phyloP scores from a whole-genome alignment of 305 asterid species.

The Lippia alba region DNA sequence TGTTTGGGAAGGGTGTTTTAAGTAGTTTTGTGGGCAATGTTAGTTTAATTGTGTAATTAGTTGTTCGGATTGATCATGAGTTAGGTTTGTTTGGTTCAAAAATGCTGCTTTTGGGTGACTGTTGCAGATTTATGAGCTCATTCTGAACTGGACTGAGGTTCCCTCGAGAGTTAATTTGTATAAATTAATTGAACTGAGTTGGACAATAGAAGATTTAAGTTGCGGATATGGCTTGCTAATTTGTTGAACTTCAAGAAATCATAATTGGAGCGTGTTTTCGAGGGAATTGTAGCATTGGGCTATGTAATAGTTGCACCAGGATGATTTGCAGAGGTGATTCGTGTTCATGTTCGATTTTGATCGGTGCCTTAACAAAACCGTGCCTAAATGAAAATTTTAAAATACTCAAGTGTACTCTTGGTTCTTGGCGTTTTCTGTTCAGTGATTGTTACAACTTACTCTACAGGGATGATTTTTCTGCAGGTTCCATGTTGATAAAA shows the following conservation, averaged over 20 bases:
- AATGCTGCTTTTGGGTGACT: no score
- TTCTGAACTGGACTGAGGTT: not conserved
- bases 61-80: constrained; percentile 12
- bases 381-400: no score
- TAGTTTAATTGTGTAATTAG: constrained; percentile 8
- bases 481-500: constrained; percentile 99
- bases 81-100: not conserved
- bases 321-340: constrained; percentile 7
- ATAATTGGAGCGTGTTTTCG: constrained; percentile 9
- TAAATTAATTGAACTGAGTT: not conserved
- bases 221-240: not conserved
- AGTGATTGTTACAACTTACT: constrained; percentile 21
- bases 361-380: constrained; percentile 1
- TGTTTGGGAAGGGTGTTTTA: not conserved
- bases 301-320: constrained; percentile 7
- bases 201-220: constrained; percentile 1
- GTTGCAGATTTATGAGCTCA: not conserved
- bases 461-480: constrained; percentile 37
- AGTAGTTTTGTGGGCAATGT: not conserved
- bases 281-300: not conserved
- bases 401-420: not conserved
- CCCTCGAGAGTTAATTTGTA: not conserved
- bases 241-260: not conserved
- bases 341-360: constrained; percentile 8
- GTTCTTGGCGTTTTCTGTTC: constrained; percentile 12